Evolutionary conservation across 345 rosid species (phyloP).

Genomic region (Eucalyptus cladocalyx): DNA sequence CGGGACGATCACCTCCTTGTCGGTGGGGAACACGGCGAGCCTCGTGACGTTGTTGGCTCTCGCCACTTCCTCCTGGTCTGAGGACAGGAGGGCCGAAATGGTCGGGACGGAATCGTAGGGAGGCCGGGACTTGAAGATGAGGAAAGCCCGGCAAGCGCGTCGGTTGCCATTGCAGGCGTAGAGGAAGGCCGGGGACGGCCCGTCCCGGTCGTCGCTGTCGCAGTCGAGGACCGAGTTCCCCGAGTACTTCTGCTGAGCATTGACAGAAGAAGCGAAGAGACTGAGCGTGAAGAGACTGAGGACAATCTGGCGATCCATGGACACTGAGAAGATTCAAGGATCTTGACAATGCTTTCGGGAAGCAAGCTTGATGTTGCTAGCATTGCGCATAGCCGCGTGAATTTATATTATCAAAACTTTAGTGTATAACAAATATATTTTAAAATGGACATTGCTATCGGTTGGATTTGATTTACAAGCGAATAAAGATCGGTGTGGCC

Average conservation of each 20-base stretch:
- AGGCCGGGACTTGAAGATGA: constrained; percentile 25
- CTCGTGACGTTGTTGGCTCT: constrained; percentile 19
- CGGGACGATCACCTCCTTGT: constrained; percentile 28
- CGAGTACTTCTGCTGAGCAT: constrained; percentile 16
- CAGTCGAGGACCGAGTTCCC: constrained; percentile 10
- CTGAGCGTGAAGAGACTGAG: background rate
- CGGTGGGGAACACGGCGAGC: constrained; percentile 3
- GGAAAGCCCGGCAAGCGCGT: constrained; percentile 19
- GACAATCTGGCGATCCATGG: background rate
- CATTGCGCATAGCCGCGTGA: background rate
- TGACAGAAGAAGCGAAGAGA: background rate
- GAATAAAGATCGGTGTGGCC: background rate
- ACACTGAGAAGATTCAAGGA: background rate
- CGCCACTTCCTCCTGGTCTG: constrained; percentile 9
- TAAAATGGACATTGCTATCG: background rate
- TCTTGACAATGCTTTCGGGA: background rate
- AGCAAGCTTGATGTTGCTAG: background rate
- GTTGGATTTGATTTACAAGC: background rate
- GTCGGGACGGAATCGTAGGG: constrained; percentile 14
- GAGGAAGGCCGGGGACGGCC: constrained; percentile 17
- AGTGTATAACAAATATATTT: background rate
- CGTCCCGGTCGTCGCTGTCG: background rate
- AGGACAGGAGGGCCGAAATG: constrained; percentile 20
- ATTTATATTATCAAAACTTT: background rate
- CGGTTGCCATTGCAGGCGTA: constrained; percentile 27